A percentile compares a stretch with the other conserved stretches of the same genome.
Evolutionary conservation across 1,284 basidiomycete genomes (phyloP).

Genomic region (Heterobasidion irregulare): DNA sequence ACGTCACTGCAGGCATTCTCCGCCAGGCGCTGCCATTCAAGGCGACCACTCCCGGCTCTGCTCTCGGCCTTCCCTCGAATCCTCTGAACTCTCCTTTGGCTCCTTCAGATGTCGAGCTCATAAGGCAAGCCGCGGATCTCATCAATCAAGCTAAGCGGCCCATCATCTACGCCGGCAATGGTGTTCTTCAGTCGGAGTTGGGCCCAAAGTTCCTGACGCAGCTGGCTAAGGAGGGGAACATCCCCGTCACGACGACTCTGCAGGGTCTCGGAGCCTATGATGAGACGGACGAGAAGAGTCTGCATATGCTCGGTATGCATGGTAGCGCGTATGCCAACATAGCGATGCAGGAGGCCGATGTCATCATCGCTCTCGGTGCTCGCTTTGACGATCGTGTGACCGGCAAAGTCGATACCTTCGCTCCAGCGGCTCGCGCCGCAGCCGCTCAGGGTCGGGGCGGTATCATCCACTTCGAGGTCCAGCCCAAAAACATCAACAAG

Average conservation of each 20-base stretch:
- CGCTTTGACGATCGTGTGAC: slow-evolving; percentile 99
- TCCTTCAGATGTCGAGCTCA: slow-evolving; percentile 49
- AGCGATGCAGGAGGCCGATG: slow-evolving; percentile 95
- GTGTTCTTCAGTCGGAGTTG: slow-evolving; percentile 76
- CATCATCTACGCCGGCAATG: slow-evolving; percentile 91
- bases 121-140: slow-evolving; percentile 80
- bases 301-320: slow-evolving; percentile 99
- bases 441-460: slow-evolving; percentile 85
- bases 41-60: slow-evolving; percentile 79
- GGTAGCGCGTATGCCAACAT: slow-evolving; percentile 96
- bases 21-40: slow-evolving; percentile 83
- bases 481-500: slow-evolving; percentile 99
- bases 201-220: slow-evolving; percentile 82
- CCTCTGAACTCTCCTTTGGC: slow-evolving; percentile 43
- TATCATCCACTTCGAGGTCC: slow-evolving; percentile 98
- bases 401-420: slow-evolving; percentile 85
- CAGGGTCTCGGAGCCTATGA: slow-evolving; percentile 96
- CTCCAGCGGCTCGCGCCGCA: slow-evolving; percentile 84
- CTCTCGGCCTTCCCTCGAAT: slow-evolving; percentile 73
- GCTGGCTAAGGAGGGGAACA: slow-evolving; percentile 82
- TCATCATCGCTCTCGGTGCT: slow-evolving; percentile 94
- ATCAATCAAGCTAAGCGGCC: slow-evolving; percentile 92
- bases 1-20: slow-evolving; percentile 91
- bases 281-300: slow-evolving; percentile 78
- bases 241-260: slow-evolving; percentile 95